Percentiles rank a stretch among this genome's conserved stretches.
phyloP scores from a whole-genome alignment of 768 basidiomycete genomes.

The Xanthoconium purpureum region DNA sequence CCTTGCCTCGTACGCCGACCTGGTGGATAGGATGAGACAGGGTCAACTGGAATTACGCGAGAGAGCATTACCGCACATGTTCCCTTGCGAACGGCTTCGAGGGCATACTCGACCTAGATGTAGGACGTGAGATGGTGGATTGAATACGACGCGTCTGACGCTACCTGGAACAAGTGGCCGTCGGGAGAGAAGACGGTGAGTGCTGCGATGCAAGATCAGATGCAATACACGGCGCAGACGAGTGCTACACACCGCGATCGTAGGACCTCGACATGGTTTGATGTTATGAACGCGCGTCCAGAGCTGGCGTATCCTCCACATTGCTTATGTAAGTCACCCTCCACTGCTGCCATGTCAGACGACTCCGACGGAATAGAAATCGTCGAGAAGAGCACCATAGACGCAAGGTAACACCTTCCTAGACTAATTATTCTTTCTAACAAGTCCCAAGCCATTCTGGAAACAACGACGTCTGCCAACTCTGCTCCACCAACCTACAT shows the following conservation, averaged over 20 bases:
- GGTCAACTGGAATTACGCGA: background rate
- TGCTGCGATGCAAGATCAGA: constrained; percentile 46
- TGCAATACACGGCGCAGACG: background rate
- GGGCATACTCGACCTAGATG: constrained; percentile 92
- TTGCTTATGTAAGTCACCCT: constrained; percentile 24
- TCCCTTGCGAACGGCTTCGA: constrained; percentile 96
- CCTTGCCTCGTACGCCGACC: constrained; percentile 95
- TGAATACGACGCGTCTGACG: constrained; percentile 28
- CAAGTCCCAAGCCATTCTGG: constrained; percentile 6
- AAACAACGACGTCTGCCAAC: constrained; percentile 41
- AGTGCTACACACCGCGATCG: constrained; percentile 81
- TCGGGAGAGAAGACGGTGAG: constrained; percentile 98
- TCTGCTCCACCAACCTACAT: constrained; percentile 48
- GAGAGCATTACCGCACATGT: constrained; percentile 80
- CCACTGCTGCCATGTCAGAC: constrained; percentile 12
- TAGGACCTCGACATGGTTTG: constrained; percentile 84
- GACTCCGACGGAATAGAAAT: constrained; percentile 26
- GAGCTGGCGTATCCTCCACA: constrained; percentile 19
- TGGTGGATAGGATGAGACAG: constrained; percentile 30
- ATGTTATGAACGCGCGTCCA: constrained; percentile 50
- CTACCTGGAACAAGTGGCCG: constrained; percentile 96
- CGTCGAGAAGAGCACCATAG: constrained; percentile 5
- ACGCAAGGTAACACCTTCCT: constrained; percentile 10
- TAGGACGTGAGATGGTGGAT: constrained; percentile 15
- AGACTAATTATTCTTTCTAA: background rate